phyloP scores from a whole-genome alignment of 2,329 filamentous ascomycete species.

The Monosporascus cannonballus region DNA sequence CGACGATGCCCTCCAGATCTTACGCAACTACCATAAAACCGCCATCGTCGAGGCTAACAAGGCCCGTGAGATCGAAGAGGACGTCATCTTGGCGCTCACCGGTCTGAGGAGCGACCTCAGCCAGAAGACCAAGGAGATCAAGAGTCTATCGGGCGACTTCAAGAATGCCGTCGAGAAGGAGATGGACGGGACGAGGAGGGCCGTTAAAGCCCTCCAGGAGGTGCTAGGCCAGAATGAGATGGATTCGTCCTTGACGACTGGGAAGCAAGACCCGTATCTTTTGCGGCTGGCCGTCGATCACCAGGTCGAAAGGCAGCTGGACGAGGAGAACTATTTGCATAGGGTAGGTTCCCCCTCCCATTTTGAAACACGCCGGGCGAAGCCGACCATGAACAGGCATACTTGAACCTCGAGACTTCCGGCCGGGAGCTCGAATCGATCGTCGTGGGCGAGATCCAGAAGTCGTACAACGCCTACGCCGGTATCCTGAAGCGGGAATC shows the following conservation, averaged over 20 bases:
- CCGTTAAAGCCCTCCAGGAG: slow-evolving; percentile 76
- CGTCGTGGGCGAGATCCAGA: slow-evolving; percentile 95
- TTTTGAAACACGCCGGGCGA: slow-evolving; percentile 1
- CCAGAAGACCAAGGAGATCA: slow-evolving; percentile 98
- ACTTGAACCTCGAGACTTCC: slow-evolving; percentile 88
- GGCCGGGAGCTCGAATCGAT: slow-evolving; percentile 94
- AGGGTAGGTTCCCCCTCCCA: slow-evolving; percentile 51
- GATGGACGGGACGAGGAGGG: slow-evolving; percentile 75
- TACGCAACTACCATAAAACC: slow-evolving; percentile 77
- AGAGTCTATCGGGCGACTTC: slow-evolving; percentile 86
- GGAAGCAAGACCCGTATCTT: slow-evolving; percentile 89
- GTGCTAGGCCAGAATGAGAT: slow-evolving; percentile 72
- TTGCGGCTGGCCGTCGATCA: slow-evolving; percentile 80
- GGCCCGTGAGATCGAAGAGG: slow-evolving; percentile 82
- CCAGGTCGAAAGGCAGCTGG: slow-evolving; percentile 85
- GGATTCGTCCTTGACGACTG: slow-evolving; percentile 67
- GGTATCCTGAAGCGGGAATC: slow-evolving; percentile 88
- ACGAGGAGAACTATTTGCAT: slow-evolving; percentile 96
- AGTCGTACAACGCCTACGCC: slow-evolving; percentile 91
- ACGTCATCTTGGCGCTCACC: slow-evolving; percentile 82
- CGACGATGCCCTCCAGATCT: slow-evolving; percentile 74
- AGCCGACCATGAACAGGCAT: slow-evolving; percentile 55
- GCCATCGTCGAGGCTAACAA: slow-evolving; percentile 78
- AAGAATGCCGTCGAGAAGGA: slow-evolving; percentile 96
- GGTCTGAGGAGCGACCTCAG: slow-evolving; percentile 82